These are phyloP conservation scores for Mitragyna speciosa DNA, from an alignment of 257 asterid species.

Conservation along the genomic window DNA sequence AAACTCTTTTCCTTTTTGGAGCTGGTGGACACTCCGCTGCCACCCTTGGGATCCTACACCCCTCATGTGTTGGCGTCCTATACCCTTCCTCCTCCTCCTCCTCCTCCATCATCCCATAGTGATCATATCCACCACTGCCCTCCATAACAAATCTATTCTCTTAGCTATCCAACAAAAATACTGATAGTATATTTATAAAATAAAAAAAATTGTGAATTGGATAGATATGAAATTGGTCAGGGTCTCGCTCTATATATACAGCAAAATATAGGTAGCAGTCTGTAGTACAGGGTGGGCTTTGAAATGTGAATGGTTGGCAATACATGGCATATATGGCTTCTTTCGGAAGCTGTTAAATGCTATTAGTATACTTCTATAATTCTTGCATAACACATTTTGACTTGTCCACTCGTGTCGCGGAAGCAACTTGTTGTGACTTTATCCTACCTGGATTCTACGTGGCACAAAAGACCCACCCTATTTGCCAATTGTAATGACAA, in stretches of 20 bases:
- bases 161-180: neutral
- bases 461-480: neutral
- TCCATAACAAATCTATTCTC: neutral
- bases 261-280: too few relatives aligned
- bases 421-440: neutral
- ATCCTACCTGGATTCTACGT: neutral
- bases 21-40: conserved; percentile 28
- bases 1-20: conserved; percentile 24
- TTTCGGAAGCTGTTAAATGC: conserved; percentile 15
- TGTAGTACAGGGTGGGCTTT: too few relatives aligned
- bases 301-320: too few relatives aligned
- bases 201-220: neutral
- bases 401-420: conserved; percentile 10
- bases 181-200: neutral
- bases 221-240: neutral
- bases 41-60: conserved; percentile 16
- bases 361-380: neutral
- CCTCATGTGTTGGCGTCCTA: conserved; percentile 28
- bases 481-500: neutral
- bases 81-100: conserved; percentile 28
- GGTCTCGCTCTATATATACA: neutral
- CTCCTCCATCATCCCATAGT: neutral
- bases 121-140: neutral
- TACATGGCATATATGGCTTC: neutral
- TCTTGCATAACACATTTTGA: conserved; percentile 2